These are phyloP conservation scores for Trichoderma erinaceum DNA, from an alignment of 495 filamentous ascomycete species.

Conservation along the genomic window DNA sequence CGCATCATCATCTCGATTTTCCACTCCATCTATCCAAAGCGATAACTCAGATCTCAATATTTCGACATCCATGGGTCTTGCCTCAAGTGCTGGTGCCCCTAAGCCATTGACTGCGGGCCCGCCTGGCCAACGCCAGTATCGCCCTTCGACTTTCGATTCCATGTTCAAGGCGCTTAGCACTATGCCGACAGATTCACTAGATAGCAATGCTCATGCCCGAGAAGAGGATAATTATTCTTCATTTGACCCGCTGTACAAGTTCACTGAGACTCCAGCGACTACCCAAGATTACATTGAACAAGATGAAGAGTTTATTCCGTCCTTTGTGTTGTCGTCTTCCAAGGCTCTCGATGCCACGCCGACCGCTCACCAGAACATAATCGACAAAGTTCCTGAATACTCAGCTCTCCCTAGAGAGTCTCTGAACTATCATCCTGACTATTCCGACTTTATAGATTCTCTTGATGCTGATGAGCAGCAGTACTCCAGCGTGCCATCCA, in stretches of 20 bases:
- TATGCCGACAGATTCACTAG: background rate
- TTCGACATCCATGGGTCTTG: background rate
- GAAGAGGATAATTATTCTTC: background rate
- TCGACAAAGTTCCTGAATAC: no score
- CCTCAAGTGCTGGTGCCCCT: constrained; percentile 30
- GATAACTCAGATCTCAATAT: background rate
- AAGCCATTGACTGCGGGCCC: constrained; percentile 43
- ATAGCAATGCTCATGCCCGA: background rate
- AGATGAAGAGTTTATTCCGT: background rate
- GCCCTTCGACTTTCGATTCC: constrained; percentile 27
- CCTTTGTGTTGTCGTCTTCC: no score
- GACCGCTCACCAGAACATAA: no score
- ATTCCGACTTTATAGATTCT: no score
- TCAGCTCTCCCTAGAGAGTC: no score
- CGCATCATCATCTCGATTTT: constrained; percentile 16
- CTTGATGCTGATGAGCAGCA: no score
- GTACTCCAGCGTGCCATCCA: no score
- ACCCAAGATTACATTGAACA: background rate
- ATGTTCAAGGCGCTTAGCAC: constrained; percentile 3
- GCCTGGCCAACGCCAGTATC: constrained; percentile 38
- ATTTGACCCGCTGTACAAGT: background rate
- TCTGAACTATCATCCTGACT: no score
- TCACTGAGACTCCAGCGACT: background rate
- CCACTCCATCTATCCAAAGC: constrained; percentile 16
- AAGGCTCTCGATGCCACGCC: no score